Percentiles rank a stretch among this genome's conserved stretches.
Evolutionary conservation across 495 filamentous ascomycete species (phyloP).

Genomic region (Neurospora sp.): DNA sequence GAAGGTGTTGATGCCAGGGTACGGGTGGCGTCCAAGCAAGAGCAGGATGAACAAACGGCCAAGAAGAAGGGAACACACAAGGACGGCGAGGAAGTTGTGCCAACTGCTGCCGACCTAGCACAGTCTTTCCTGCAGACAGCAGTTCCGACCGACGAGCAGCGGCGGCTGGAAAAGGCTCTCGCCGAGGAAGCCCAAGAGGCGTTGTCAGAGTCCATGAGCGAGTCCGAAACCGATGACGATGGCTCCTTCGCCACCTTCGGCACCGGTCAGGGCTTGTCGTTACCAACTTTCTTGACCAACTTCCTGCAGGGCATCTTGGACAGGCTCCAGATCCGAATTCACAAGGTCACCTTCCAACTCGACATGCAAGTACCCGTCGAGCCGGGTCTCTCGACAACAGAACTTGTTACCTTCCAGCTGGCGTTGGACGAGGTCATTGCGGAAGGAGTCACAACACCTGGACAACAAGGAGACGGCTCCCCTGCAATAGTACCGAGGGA

Average conservation of each 20-base stretch:
- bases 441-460: conserved; percentile 47
- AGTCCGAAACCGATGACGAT: conserved; percentile 58
- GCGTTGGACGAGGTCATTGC: conserved; percentile 56
- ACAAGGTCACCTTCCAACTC: conserved; percentile 43
- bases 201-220: conserved; percentile 42
- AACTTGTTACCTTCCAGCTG: conserved; percentile 54
- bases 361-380: conserved; percentile 59
- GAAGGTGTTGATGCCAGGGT: conserved; percentile 66
- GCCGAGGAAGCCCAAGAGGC: conserved; percentile 55
- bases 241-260: conserved; percentile 51
- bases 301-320: conserved; percentile 79
- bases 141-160: conserved; percentile 64
- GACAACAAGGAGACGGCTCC: conserved; percentile 18
- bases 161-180: conserved; percentile 67
- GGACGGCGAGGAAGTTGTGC: conserved; percentile 40
- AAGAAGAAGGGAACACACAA: conserved; percentile 17
- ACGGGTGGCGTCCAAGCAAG: conserved; percentile 27
- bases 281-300: conserved; percentile 73
- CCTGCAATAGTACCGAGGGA: conserved; percentile 32
- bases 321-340: conserved; percentile 61
- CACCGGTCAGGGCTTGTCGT: conserved; percentile 57
- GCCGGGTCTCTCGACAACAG: conserved; percentile 35
- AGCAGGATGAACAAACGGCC: conserved; percentile 18
- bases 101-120: conserved; percentile 74
- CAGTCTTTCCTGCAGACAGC: conserved; percentile 70